A percentile compares a stretch with the other conserved stretches of the same genome.
These are phyloP conservation scores for sunflower (Helianthus annuus) DNA, from an alignment of 129 eudicot species.

Conservation along the genomic window HanXRQr2.0-SUNRISE NC_035446.2:140988471-140988970, in stretches of 20 bases:
- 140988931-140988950: slow-evolving; percentile 98
- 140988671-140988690: too few relatives aligned
- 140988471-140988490: background rate
- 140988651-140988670: too few relatives aligned
- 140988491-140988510: background rate
- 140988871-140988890: slow-evolving; percentile 99
- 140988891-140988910: slow-evolving; percentile 91
- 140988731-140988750: background rate
- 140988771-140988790: background rate
- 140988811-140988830: slow-evolving; percentile 18
- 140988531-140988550: too few relatives aligned
- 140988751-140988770: background rate
- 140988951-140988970: slow-evolving; percentile 96
- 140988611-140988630: too few relatives aligned
- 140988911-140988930: slow-evolving; percentile 93
- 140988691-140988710: too few relatives aligned
- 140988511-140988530: too few relatives aligned
- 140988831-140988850: slow-evolving; percentile 39
- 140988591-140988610: too few relatives aligned
- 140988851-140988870: slow-evolving; percentile 85
- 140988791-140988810: slow-evolving; percentile 12
- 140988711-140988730: too few relatives aligned
- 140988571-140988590: too few relatives aligned
- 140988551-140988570: too few relatives aligned
- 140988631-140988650: too few relatives aligned